Conservation (phyloP, 1,284 basidiomycete species). For the Cutaneotrichosporon curvatum region DNA sequence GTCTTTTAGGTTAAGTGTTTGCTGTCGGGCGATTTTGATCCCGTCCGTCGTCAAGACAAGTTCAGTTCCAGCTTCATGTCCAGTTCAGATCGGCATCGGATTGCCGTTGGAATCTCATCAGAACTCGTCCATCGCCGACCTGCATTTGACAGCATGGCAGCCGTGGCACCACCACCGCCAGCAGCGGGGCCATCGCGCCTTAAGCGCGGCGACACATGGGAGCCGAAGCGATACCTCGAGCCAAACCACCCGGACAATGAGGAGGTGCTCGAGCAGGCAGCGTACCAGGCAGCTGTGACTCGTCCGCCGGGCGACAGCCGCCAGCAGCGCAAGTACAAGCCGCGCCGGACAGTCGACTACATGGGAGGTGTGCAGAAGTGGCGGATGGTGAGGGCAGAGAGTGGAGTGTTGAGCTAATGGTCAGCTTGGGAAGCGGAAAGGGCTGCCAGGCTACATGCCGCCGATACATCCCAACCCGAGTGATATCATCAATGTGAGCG, state of each 20-base stretch:
- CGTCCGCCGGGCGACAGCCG: constrained; percentile 47
- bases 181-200: constrained; percentile 25
- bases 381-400: constrained; percentile 58
- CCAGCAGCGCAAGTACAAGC: constrained; percentile 79
- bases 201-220: constrained; percentile 45
- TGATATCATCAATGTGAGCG: constrained; percentile 70
- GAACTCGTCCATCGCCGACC: not conserved
- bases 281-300: constrained; percentile 62
- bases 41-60: no score
- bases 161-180: not conserved
- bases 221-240: constrained; percentile 49
- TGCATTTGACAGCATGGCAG: not conserved
- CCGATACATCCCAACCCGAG: constrained; percentile 72
- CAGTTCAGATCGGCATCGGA: no score
- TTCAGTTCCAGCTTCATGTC: no score
- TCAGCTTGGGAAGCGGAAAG: constrained; percentile 66
- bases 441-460: constrained; percentile 60
- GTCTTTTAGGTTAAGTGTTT: no score
- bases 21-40: no score
- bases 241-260: constrained; percentile 62
- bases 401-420: not conserved
- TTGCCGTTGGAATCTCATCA: no score
- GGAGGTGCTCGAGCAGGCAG: constrained; percentile 64
- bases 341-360: constrained; percentile 89
- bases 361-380: constrained; percentile 78